These are phyloP conservation scores for Lobosporangium transversale DNA, from an alignment of 192 early-diverging fungal genomes.

Conservation along the genomic window DNA sequence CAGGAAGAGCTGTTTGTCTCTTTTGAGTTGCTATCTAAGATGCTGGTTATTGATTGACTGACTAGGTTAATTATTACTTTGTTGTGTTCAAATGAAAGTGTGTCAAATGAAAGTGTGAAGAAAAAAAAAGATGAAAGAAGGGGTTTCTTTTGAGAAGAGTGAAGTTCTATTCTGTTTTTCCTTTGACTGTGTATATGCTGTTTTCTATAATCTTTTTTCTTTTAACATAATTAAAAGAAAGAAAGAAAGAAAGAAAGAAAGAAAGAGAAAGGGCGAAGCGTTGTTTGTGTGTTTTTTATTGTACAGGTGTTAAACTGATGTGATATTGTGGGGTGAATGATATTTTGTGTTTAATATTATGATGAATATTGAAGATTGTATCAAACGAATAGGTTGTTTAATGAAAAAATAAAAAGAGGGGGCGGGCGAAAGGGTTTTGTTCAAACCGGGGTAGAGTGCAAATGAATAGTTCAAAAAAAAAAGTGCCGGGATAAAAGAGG, in stretches of 20 bases:
- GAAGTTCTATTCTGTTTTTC: conserved; percentile 9
- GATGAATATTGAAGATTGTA: neutral
- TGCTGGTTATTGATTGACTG: neutral
- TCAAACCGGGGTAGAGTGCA: no score
- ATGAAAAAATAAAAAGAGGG: neutral
- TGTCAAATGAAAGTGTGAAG: neutral
- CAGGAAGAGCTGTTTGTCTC: no score
- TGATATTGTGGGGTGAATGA: neutral
- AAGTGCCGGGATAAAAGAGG: neutral
- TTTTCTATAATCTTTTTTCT: no score
- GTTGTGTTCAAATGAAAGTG: no score
- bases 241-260: neutral
- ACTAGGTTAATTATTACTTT: neutral
- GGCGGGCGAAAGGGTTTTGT: no score
- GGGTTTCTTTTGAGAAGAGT: no score
- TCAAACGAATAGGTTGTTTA: neutral
- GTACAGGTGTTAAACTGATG: neutral
- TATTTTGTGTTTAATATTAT: neutral
- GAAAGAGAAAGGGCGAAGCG: neutral
- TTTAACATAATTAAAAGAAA: neutral
- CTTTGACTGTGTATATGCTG: no score
- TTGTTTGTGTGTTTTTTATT: neutral
- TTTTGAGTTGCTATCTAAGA: no score
- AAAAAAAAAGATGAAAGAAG: neutral
- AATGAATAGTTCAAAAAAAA: neutral